A percentile compares a stretch with the other conserved stretches of the same genome.
Evolutionary conservation across 129 eudicot genomes (phyloP).

Genomic region (Apium graveolens): DNA sequence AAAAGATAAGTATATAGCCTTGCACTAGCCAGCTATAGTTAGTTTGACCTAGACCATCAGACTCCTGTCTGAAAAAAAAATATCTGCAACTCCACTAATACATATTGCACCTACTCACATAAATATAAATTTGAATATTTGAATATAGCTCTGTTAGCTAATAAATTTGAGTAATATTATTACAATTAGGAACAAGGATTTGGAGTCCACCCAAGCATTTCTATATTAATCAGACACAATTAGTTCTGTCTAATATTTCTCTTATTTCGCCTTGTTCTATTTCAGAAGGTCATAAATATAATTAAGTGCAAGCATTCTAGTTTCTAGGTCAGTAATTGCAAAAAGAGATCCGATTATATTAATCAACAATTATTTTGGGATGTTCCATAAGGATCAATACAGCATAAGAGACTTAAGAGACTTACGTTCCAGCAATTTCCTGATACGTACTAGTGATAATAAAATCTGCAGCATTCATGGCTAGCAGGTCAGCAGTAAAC

Average conservation of each 20-base stretch:
- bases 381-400: not conserved
- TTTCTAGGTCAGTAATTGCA: not conserved
- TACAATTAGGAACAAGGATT: not conserved
- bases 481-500: conserved; percentile 92
- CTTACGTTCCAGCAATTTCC: conserved; percentile 99
- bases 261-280: not conserved
- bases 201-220: not conserved
- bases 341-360: not conserved
- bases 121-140: too few relatives aligned
- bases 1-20: not conserved
- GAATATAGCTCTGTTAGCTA: not conserved
- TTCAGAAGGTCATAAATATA: not conserved
- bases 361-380: not conserved
- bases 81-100: not conserved
- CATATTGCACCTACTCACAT: not conserved
- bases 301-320: not conserved
- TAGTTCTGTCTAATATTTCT: too few relatives aligned
- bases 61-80: not conserved
- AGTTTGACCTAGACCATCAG: not conserved
- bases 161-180: not conserved
- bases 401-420: conserved; percentile 37
- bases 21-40: not conserved
- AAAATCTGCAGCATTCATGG: conserved; percentile 97
- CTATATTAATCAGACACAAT: not conserved
- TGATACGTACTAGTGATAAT: conserved; percentile 98